Base-by-base conservation (phyloP, 2,329 filamentous ascomycete genomes). In the Aphanoascus verrucosus region DNA sequence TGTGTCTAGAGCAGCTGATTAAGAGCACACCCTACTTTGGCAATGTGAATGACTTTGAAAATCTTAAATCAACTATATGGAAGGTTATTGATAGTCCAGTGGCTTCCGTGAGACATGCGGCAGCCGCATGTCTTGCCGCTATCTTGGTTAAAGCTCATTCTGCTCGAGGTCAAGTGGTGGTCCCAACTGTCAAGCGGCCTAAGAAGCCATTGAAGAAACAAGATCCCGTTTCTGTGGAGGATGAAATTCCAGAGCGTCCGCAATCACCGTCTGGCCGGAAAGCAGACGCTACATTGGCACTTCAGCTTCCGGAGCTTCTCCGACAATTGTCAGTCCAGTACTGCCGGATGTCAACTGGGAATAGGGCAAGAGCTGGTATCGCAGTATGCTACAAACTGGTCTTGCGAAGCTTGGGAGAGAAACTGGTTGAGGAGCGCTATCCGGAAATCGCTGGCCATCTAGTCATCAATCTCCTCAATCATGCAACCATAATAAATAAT, bases 31-130 rank as follows among this genome's bases (percentile, higher is more conserved):
- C 79, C 0, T 94, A 87, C 65, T 97, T 97, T 64, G 84, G 89
- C 64, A 94, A 94, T 63, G 82, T 85, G 12, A 84, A 78, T 65
- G 93, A 98, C 65, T 95, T 94, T 64, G 93, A 98, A 60, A 88
- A 86, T 65, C 71, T 97, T 17, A 89, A 91, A 68, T 80, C 79
- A 34, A 81, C 85, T 5, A 73, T 94, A 14, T 93, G 89, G 78
- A 97, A 94, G 69, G 80, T 85, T 0, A 84, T 94, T 56, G 93
- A 98, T 61, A 90, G 84, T 35, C 70, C 82, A 1, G 86, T 84
- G 47, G 72, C 83, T 0, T 78, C 83, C 28, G 88, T 94, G 49
- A 81, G 93, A 56, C 86, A 91, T 68, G 87, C 90, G 1, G 88
- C 88, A 2, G 90, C 89, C 5, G 86, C 88, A 53, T 91, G 87